Evolutionary conservation across 495 filamentous ascomycete genomes (phyloP).

Genomic region (Tetracladium setigerum): DNA sequence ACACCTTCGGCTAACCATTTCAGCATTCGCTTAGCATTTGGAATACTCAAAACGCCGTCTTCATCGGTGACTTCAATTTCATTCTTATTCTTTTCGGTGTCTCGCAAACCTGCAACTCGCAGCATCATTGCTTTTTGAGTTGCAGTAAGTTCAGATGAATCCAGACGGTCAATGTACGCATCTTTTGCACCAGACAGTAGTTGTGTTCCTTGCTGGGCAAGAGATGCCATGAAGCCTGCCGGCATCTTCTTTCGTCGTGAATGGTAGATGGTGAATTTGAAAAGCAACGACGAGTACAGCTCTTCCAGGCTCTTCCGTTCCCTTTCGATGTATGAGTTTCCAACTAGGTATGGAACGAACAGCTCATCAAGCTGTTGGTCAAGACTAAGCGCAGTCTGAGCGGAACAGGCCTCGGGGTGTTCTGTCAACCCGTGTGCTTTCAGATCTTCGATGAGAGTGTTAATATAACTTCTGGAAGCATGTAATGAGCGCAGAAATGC

Average conservation of each 20-base stretch:
- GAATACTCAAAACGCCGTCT: slow-evolving; percentile 74
- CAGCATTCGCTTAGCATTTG: slow-evolving; percentile 91
- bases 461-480: slow-evolving; percentile 79
- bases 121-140: slow-evolving; percentile 83
- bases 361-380: slow-evolving; percentile 96
- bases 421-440: slow-evolving; percentile 94
- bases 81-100: slow-evolving; percentile 43
- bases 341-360: slow-evolving; percentile 91
- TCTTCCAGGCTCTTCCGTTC: slow-evolving; percentile 88
- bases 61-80: slow-evolving; percentile 87
- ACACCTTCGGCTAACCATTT: slow-evolving; percentile 97
- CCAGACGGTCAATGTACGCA: slow-evolving; percentile 75
- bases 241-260: slow-evolving; percentile 74
- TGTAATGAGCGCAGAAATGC: slow-evolving; percentile 90
- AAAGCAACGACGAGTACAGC: slow-evolving; percentile 82
- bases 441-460: slow-evolving; percentile 78
- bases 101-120: slow-evolving; percentile 63
- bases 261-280: slow-evolving; percentile 94
- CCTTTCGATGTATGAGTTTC: slow-evolving; percentile 90
- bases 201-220: slow-evolving; percentile 81
- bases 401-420: slow-evolving; percentile 83
- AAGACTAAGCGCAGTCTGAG: slow-evolving; percentile 74
- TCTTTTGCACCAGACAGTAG: slow-evolving; percentile 73
- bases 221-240: slow-evolving; percentile 80
- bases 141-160: slow-evolving; percentile 74